phyloP scores from a whole-genome alignment of 495 filamentous ascomycete species.

The Neurospora sublineolata region DNA sequence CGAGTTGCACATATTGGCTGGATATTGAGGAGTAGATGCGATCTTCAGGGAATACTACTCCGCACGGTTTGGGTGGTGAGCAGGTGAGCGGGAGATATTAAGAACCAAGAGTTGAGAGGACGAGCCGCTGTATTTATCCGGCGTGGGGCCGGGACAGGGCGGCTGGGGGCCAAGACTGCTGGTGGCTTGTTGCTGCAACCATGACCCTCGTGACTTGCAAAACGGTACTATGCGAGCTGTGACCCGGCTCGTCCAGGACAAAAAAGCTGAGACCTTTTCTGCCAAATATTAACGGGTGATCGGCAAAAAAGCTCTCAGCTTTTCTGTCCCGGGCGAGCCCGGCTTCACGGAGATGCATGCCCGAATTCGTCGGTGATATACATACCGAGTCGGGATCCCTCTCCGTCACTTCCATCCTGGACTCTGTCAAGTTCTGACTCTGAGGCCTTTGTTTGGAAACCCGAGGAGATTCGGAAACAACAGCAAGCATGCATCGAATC shows the following conservation, averaged over 20 bases:
- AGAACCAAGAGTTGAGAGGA: neutral
- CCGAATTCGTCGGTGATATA: neutral
- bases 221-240: neutral
- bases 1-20: neutral
- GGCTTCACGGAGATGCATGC: neutral
- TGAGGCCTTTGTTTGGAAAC: neutral
- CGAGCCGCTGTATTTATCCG: constrained; percentile 12
- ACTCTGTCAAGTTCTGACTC: neutral
- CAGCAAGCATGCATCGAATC: neutral
- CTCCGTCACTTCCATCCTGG: neutral
- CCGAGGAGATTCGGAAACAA: neutral
- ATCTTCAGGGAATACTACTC: neutral
- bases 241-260: no score
- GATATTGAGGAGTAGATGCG: neutral
- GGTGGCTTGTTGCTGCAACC: neutral
- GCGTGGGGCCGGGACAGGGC: neutral
- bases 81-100: neutral
- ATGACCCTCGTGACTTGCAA: neutral
- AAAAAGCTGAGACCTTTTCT: no score
- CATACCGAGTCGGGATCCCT: neutral
- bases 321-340: no score
- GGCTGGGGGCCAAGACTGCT: neutral
- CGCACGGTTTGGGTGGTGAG: neutral
- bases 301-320: no score
- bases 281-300: no score